Base-by-base conservation (phyloP, 495 filamentous ascomycete species). In the Hypoxylon lenormandii region DNA sequence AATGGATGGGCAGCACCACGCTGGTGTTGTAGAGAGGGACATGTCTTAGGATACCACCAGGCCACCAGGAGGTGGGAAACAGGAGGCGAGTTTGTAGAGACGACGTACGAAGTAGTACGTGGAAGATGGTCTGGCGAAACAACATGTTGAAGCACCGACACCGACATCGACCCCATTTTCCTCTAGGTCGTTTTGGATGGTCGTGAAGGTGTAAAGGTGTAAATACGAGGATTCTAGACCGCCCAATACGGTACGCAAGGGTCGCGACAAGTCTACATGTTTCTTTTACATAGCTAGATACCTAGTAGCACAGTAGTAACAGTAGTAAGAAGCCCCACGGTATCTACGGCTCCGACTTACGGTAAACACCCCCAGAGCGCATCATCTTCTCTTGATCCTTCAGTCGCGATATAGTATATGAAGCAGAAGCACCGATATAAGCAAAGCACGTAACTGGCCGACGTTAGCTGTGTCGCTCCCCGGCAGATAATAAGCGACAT, bases 401-500 rank as follows among this genome's bases (percentile, higher is more conserved):
- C 38, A 42, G 38, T 16, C 38, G 13, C 15, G 38, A n/a, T n/a
- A n/a, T n/a, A n/a, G 6, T 22, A 48, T 48, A 26, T 48, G 46
- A 48, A 21, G 11, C n/a, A n/a, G n/a, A n/a, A n/a, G n/a, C n/a
- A n/a, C 30, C 26, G 48, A 51, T 51, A 36, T 36, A 36, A 26
- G 13, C 42, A 28, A 23, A 22, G 33, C 60, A 51, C 43, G 43
- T 55, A 53, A 15, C 19, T 33, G 46, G 15, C 11, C 48, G 30
- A 36, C 48, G 45, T 49, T 19, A 26, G 48, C 30, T 15, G 28
- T 36, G 43, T 45, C 16, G 40, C 40, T 49, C 49, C 55, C 36
- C 53, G 26, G 50, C 60, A 45, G 49, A 50, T 60, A 60, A 48
- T 70, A 70, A 70, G 66, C 60, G 52, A 66, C 56, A 62, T 66